Evolutionary conservation across 305 asterid species (phyloP), one percentile per base, ranked within the genome.

Genomic region (Coffea humblotiana): DNA sequence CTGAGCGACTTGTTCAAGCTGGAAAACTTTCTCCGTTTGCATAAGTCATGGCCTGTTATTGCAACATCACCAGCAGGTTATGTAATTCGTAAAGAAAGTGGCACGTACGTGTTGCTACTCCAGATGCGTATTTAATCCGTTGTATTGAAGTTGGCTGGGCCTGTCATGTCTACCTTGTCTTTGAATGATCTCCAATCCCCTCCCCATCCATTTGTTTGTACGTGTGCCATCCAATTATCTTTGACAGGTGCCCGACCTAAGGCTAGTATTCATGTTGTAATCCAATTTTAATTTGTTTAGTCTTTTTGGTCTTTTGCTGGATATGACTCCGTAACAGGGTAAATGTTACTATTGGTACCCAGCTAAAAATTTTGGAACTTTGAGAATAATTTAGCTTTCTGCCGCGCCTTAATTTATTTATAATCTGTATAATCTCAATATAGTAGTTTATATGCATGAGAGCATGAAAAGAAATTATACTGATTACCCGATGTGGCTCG

Each of bases 11-110:
- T 64, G 64, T 63, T 52, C 8, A 13, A 49, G 71, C 43, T 52
- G 70, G 79, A 75, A 37, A 73, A 72, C 74, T n/a, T 54, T 64
- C 73, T 60, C 72, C 51, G n/a, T 51, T 25, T 10, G 25, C 49
- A n/a, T 32, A 32, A 3, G 40, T 14, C 32, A 3, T 29, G 12
- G 40, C 67, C 68, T 58, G 45, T 25, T 21, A 40, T 37, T 47
- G 79, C 79, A 48, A 65, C 75, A 48, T 72, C 40, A 47, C 25
- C 35, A 52, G 75, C 63, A 35, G 43, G 25, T 14, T 60, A 13
- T 49, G 0, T 14, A 35, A 72, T 9, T 56, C 21, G 3, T 37
- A 5, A 0, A 27, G 25, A 43, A 29, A 76, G 65, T 60, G 21
- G 4, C 9, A 45, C 1, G 10, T 65, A 64, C 18, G 37, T 14